Percentiles rank a stretch among this genome's conserved stretches.
Evolutionary conservation across 2,329 filamentous ascomycete genomes (phyloP).

Genomic region (Colletotrichum liaoningense): DNA sequence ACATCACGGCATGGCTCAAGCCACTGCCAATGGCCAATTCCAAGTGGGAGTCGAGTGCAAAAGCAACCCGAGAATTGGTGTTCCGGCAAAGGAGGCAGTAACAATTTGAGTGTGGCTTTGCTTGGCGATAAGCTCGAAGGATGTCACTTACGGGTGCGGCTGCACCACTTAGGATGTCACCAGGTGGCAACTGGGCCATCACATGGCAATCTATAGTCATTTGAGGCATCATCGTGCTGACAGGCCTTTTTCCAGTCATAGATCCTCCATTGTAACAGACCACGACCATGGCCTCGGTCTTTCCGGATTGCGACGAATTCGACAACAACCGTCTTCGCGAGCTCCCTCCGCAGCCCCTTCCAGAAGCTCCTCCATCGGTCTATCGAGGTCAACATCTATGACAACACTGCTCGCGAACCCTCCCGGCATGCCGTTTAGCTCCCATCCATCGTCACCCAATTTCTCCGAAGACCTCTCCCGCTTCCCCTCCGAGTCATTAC

Average conservation of each 20-base stretch:
- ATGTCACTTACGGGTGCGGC: conserved; percentile 33
- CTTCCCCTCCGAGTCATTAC: conserved; percentile 94
- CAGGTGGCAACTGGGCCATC: conserved; percentile 26
- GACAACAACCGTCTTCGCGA: conserved; percentile 81
- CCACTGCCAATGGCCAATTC: neutral
- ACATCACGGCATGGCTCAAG: conserved; percentile 2
- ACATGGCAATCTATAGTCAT: conserved; percentile 28
- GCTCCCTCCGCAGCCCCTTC: conserved; percentile 74
- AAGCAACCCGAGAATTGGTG: neutral
- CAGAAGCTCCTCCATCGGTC: conserved; percentile 65
- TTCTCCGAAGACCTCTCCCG: conserved; percentile 90
- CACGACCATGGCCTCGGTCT: conserved; percentile 88
- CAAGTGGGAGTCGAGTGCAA: neutral
- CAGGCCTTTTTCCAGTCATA: conserved; percentile 48
- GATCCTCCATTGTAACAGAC: conserved; percentile 84
- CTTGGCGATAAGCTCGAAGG: conserved; percentile 3
- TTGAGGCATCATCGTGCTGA: conserved; percentile 30
- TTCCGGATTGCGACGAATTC: conserved; percentile 91
- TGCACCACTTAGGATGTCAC: conserved; percentile 22
- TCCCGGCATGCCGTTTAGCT: conserved; percentile 64
- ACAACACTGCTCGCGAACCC: conserved; percentile 72
- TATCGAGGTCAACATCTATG: conserved; percentile 79
- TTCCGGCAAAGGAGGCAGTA: neutral
- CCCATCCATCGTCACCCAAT: conserved; percentile 77
- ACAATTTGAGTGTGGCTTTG: neutral